Evolutionary conservation across 306 rosid species (phyloP), one percentile per base, ranked within the genome.

Genomic region (Trifolium pratense): DNA sequence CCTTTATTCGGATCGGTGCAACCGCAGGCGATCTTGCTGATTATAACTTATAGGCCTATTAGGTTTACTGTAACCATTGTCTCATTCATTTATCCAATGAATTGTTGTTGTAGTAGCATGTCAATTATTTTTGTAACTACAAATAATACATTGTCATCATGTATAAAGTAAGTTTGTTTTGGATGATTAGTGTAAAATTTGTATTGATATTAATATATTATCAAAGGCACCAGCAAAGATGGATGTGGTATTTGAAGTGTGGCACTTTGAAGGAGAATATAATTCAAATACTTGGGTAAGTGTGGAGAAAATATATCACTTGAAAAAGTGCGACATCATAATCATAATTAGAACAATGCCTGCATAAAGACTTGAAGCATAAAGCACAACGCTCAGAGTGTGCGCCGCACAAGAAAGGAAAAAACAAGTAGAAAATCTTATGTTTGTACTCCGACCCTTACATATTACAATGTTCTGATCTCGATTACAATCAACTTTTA

Each of bases 51-150:
- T 37, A 74, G 17, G 78, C 69, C 63, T 48, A n/a, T 26, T 43
- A 42, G 62, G 42, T 74, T 53, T 43, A 37, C 9, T 16, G 20
- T 39, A 40, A 34, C 61, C 76, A 77, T 77, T 77, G 11, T 71
- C 66, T 52, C 23, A 58, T 66, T 57, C 48, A 43, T 60, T 43
- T 36, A 65, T 71, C 26, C 60, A 43, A 78, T 13, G 42, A 29
- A 23, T 60, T 65, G 29, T 68, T 71, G 74, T 73, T 73, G 73
- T 68, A 63, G 59, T 59, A 34, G 34, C 14, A 15, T 53, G 23
- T 77, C 12, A 68, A 46, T 69, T 66, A 39, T 26, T 57, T 15
- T 12, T 56, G 55, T 42, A 66, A 32, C 39, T 36, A 7, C 9
- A 21, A 16, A 13, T 45, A 67, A 39, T 18, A 18, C 31, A 49